Conservation (phyloP, 495 filamentous ascomycete species). For the Umbilicaria muhlenbergii region DNA sequence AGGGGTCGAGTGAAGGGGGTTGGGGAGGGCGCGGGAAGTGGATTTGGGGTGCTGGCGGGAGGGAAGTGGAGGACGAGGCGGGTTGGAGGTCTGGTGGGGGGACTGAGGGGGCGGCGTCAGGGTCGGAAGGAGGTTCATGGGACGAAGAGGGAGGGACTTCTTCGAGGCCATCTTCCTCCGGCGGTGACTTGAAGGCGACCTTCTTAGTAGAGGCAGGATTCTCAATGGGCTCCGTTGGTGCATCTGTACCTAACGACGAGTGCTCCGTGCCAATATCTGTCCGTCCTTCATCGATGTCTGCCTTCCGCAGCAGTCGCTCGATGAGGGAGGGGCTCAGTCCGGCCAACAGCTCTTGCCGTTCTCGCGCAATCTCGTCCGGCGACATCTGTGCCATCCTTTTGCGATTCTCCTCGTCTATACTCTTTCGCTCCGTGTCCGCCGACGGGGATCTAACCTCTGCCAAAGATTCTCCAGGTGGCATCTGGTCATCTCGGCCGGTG, state of each 20-base stretch:
- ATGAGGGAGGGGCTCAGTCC: constrained; percentile 55
- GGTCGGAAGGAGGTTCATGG: no score
- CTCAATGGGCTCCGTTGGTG: constrained; percentile 4
- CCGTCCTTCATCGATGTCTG: constrained; percentile 54
- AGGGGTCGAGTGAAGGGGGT: constrained; percentile 63
- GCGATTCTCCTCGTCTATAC: constrained; percentile 71
- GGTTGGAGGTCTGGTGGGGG: constrained; percentile 24
- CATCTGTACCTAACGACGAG: constrained; percentile 7
- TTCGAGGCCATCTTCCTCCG: no score
- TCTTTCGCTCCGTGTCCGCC: no score
- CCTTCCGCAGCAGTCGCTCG: constrained; percentile 58
- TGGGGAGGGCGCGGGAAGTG: constrained; percentile 42
- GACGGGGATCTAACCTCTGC: no score
- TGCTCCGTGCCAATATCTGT: constrained; percentile 23
- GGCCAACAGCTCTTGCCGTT: constrained; percentile 56
- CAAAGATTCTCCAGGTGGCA: no score
- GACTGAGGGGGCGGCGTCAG: constrained; percentile 22
- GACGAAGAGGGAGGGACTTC: no score
- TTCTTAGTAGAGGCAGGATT: neutral
- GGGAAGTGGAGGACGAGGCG: constrained; percentile 16
- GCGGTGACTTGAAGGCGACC: constrained; percentile 3
- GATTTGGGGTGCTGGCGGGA: constrained; percentile 20
- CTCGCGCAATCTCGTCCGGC: constrained; percentile 58
- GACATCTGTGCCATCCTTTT: constrained; percentile 67
- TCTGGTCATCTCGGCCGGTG: no score